Evolutionary conservation across 2,329 filamentous ascomycete genomes (phyloP), one percentile per base, ranked within the genome.

Genomic region (Pseudofabraea citricarpa): DNA sequence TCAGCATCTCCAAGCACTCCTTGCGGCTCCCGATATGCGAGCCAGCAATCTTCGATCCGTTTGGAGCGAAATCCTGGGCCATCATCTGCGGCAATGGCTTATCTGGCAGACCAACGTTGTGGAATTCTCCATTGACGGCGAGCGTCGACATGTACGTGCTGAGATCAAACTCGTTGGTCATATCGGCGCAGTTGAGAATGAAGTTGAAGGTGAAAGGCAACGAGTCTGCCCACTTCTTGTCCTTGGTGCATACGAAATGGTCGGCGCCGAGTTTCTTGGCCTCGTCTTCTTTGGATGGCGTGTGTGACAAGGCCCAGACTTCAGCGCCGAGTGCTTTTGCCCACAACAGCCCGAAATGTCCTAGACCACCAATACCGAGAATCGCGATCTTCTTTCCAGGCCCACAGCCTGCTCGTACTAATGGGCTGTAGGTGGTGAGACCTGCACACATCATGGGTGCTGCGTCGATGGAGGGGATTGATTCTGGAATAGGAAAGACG

Each of bases 361-460:
- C 85, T 0, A 89, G 65, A 0, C 85, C 85, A 7, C 86, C 86
- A 9, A 90, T 72, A 5, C 86, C 85, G 5, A 88, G 69, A 41
- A 90, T 75, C 0, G 80, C 86, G 0, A 90, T 83, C 5, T 67
- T 72, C 61, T 84, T 86, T 5, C 85, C 52, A 6, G 50, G 49
- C 7, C 52, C 50, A 6, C 39, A 41, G 1, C 46, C 46, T 12
- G 45, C 79, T 16, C 81, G 74, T 38, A 74, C 73, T 15, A 91
- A 47, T 1, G 54, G 56, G 2, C 46, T 50, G 41, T 54, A 57
- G 0, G 84, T 76, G 0, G 87, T 91, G 43, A 90, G 73, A 1
- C 87, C 87, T 1, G 81, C 87, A 58, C 87, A 90, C 31, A 91
- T 73, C 68, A 91, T 79, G 0, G 86, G 86, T 2, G 84, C 76